Evolutionary conservation across 2,329 filamentous ascomycete genomes (phyloP), one percentile per base, ranked within the genome.

Genomic region (Pseudopithomyces maydicus): DNA sequence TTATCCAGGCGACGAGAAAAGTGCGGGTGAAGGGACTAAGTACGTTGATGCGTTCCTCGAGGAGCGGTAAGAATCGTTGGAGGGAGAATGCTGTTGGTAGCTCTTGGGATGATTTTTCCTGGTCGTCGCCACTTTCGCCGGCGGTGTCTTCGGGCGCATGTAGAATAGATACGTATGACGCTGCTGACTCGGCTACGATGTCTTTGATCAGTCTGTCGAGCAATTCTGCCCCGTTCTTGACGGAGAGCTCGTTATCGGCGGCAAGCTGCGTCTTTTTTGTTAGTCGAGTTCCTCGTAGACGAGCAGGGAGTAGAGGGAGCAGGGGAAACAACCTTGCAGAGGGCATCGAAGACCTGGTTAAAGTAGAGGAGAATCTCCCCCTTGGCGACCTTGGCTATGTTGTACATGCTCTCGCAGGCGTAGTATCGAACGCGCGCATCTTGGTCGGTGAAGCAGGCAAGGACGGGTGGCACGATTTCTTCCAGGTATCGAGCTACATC

Each of bases 351-450:
- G 62, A 99, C 95, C 70, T 96, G 90, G 78, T 99, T 99, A 78
- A 99, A 99, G 81, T 97, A 99, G 39, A 96, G 86, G 63, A 99
- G 79, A 19, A 99, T 95, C 78, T 99, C 95, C 36, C 96, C 95
- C 78, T 99, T 99, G 58, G 94, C 95, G 46, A 99, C 95, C 79
- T 99, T 99, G 72, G 95, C 93, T 73, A 99, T 99, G 78, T 99
- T 99, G 80, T 99, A 99, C 95, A 99, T 99, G 77, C 93, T 96
- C 81, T 99, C 95, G 79, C 95, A 99, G 22, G 95, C 95, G 79
- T 99, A 99, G 77, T 99, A 99, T 63, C 95, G 87, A 32, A 98
- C 95, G 56, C 95, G 87, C 26, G 95, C 93, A 89, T 99, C 95
- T 80, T 98, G 95, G 68, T 99, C 96, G 56, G 91, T 91, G 78